Evolutionary conservation across 129 eudicot genomes (phyloP), one percentile per base, ranked within the genome.

Genomic region (Escallonia rubra): DNA sequence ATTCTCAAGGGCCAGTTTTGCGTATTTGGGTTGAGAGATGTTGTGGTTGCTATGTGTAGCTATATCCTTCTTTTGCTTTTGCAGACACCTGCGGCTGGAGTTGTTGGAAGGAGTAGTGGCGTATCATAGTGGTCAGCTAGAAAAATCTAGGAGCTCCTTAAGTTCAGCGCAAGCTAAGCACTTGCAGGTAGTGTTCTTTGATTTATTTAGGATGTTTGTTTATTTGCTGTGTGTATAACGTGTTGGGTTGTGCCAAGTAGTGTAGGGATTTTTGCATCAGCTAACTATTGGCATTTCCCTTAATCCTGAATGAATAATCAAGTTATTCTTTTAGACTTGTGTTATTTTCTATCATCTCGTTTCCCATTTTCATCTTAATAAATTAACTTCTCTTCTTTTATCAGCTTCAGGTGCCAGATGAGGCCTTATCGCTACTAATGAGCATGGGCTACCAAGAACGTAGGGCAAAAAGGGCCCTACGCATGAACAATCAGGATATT

Each of bases 331-430:
- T 23, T 23, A 23, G 34, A 23, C 34, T 23, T 23, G 1, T 23
- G 34, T 23, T 23, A 23, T 23, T 23, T 23, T 23, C 34, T 23
- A 23, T 23, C 13, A 15, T 59, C 38, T 59, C 43, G 3, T 23
- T 4, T 34, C 9, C 38, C 12, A 2, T 5, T 58, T 57, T 58
- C 1, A 4, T 58, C 43, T 38, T 38, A 8, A 46, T 6, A 5
- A 46, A 46, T 5, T 5, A 46, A 5, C 10, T 6, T 46, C 8
- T 58, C 68, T 47, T 73, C 42, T n/a, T 10, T 40, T 55, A 75
- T 52, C 86, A 89, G 96, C 96, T 89, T 68, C 86, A 86, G 68
- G 86, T 89, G 40, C 86, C 88, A 38, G 96, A 89, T 79, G 96
- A 89, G 63, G 71, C 83, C 51, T 67, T 89, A 55, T 83, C 90